A percentile compares a stretch with the other conserved stretches of the same genome.
These are phyloP conservation scores for Sporobolomyces phaffii DNA, from an alignment of 768 basidiomycete genomes.

Conservation along the genomic window DNA sequence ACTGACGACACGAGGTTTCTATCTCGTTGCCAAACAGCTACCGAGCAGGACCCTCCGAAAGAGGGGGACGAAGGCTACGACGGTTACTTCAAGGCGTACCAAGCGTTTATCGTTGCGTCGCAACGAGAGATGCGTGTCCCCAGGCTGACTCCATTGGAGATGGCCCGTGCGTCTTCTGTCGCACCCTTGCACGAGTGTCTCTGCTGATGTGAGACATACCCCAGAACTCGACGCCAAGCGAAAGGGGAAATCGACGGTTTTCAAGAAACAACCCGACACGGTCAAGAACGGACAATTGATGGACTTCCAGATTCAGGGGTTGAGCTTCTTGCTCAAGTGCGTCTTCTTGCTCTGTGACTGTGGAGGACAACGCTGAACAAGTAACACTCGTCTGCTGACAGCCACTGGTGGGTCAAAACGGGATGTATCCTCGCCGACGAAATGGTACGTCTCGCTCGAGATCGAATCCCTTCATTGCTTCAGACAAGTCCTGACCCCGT, in stretches of 20 bases:
- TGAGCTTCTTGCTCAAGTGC: constrained; percentile 46
- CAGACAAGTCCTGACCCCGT: too few relatives aligned
- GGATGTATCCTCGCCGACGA: constrained; percentile 91
- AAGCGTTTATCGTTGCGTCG: constrained; percentile 60
- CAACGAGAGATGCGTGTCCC: constrained; percentile 55
- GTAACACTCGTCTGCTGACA: constrained; percentile 62
- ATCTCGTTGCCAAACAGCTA: too few relatives aligned
- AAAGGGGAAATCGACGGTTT: constrained; percentile 48
- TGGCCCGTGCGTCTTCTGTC: constrained; percentile 31
- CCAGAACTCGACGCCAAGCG: constrained; percentile 39
- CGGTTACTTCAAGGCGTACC: constrained; percentile 64
- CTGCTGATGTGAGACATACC: background rate
- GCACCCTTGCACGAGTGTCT: background rate
- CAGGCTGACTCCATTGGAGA: constrained; percentile 46
- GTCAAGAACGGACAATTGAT: constrained; percentile 55
- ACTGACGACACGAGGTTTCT: too few relatives aligned
- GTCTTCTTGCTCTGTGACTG: background rate
- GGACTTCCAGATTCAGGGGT: constrained; percentile 46
- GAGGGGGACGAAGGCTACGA: constrained; percentile 55
- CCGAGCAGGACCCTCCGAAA: constrained; percentile 20
- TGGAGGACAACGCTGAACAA: too few relatives aligned
- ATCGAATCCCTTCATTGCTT: too few relatives aligned
- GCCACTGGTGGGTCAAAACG: constrained; percentile 81
- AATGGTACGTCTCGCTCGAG: constrained; percentile 65
- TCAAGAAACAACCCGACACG: constrained; percentile 57